Conservation (phyloP, 2,329 filamentous ascomycete genomes). For the Claviceps monticola region DNA sequence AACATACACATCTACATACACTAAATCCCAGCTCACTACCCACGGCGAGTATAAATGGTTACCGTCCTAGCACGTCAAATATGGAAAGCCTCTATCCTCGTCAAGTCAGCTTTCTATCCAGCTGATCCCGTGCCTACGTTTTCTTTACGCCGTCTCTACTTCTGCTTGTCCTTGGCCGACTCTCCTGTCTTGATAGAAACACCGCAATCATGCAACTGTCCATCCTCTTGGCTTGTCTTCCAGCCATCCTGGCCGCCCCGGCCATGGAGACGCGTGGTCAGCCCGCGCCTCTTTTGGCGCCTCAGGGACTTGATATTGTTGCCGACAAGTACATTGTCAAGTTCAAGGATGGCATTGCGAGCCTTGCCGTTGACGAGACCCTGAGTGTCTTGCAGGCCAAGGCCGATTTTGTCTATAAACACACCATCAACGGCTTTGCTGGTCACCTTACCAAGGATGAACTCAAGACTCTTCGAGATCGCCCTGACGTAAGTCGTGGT, state of each 20-base stretch:
- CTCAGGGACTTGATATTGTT: constrained; percentile 9
- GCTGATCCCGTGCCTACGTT: too few relatives aligned
- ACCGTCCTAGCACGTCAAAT: background rate
- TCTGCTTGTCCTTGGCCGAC: background rate
- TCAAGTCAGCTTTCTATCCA: background rate
- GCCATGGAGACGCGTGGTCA: constrained; percentile 10
- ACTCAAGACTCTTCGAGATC: constrained; percentile 11
- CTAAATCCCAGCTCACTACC: background rate
- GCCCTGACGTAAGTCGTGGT: constrained; percentile 11
- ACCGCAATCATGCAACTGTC: constrained; percentile 12
- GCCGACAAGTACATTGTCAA: constrained; percentile 19
- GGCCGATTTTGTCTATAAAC: constrained; percentile 13
- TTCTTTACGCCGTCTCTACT: background rate
- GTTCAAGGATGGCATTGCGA: constrained; percentile 11
- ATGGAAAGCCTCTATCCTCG: background rate
- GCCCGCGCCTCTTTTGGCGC: constrained; percentile 14
- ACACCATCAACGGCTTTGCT: constrained; percentile 14
- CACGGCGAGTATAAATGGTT: constrained; percentile 6
- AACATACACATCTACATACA: background rate
- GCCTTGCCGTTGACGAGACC: constrained; percentile 6
- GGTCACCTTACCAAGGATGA: constrained; percentile 9
- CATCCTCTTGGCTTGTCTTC: constrained; percentile 12
- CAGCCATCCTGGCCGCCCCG: constrained; percentile 12
- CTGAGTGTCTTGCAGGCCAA: constrained; percentile 8
- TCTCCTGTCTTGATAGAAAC: background rate